phyloP scores from a whole-genome alignment of 371 early-diverging fungal genomes.

The Mucor mucedo region DNA sequence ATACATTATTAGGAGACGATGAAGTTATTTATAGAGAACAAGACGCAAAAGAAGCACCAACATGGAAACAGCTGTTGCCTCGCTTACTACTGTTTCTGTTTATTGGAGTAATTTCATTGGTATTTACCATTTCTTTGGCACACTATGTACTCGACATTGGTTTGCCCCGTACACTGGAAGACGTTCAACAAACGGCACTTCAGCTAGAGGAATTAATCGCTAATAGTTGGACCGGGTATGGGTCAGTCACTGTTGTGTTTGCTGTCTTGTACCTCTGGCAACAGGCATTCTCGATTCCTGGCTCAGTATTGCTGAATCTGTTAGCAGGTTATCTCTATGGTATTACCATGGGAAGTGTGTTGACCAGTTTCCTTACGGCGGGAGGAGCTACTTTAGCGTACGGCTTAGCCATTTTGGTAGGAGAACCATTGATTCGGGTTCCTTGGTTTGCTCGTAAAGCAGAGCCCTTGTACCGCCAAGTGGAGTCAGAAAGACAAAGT shows the following conservation, averaged over 20 bases:
- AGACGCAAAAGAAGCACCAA: constrained; percentile 7
- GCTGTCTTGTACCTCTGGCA: constrained; percentile 56
- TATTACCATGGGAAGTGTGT: constrained; percentile 38
- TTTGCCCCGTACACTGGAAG: constrained; percentile 46
- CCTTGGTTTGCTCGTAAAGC: constrained; percentile 45
- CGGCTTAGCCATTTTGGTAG: constrained; percentile 43
- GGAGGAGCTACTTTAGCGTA: constrained; percentile 53
- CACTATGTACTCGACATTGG: constrained; percentile 42
- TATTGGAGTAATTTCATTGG: constrained; percentile 42
- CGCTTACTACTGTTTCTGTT: constrained; percentile 37
- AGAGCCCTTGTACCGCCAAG: constrained; percentile 36
- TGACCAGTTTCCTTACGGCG: constrained; percentile 51
- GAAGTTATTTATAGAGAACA: constrained; percentile 31
- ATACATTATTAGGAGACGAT: constrained; percentile 21
- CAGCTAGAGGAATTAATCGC: constrained; percentile 41
- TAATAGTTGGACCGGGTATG: constrained; percentile 40
- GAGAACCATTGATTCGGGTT: constrained; percentile 52
- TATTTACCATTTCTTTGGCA: constrained; percentile 43
- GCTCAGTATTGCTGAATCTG: constrained; percentile 51
- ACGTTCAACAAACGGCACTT: constrained; percentile 41
- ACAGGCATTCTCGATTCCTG: constrained; percentile 57
- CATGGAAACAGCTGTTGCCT: constrained; percentile 38
- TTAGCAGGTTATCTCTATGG: constrained; percentile 53
- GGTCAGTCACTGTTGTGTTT: constrained; percentile 45
- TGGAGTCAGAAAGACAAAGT: constrained; percentile 30